These are phyloP conservation scores for Cenchrus purpureus DNA, from an alignment of 176 grass and related monocot species.

Conservation along the genomic window DNA sequence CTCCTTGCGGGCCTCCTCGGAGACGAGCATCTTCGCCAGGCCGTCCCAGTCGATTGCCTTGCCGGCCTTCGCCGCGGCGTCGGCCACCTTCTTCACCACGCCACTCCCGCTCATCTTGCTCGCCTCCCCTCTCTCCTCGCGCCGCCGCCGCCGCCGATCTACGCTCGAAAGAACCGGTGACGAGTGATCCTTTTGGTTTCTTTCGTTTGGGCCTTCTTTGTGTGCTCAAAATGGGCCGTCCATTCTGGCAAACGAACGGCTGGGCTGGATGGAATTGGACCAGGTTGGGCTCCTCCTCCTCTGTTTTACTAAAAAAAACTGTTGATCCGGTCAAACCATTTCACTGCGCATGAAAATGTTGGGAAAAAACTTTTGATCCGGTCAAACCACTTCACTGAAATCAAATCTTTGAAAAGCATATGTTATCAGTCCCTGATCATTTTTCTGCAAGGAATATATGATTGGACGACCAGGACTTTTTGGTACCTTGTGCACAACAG, in stretches of 20 bases:
- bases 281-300: too few relatives aligned
- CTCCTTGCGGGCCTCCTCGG: slow-evolving; percentile 73
- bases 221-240: too few relatives aligned
- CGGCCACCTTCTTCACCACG: slow-evolving; percentile 62
- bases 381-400: background rate
- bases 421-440: background rate
- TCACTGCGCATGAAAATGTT: background rate
- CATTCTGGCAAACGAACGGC: too few relatives aligned
- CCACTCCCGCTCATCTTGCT: slow-evolving; percentile 67
- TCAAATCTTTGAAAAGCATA: background rate
- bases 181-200: too few relatives aligned
- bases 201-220: too few relatives aligned
- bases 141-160: slow-evolving; percentile 17
- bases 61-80: slow-evolving; percentile 63
- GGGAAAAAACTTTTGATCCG: too few relatives aligned
- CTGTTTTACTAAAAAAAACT: too few relatives aligned
- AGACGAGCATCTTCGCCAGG: slow-evolving; percentile 70
- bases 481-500: background rate
- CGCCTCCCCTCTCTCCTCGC: background rate
- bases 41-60: slow-evolving; percentile 82
- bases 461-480: slow-evolving; percentile 9
- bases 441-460: background rate
- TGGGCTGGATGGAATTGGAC: background rate
- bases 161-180: too few relatives aligned
- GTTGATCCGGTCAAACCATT: too few relatives aligned